Evolutionary conservation across 192 early-diverging fungal species (phyloP).

Genomic region (Spinellus fusiger): DNA sequence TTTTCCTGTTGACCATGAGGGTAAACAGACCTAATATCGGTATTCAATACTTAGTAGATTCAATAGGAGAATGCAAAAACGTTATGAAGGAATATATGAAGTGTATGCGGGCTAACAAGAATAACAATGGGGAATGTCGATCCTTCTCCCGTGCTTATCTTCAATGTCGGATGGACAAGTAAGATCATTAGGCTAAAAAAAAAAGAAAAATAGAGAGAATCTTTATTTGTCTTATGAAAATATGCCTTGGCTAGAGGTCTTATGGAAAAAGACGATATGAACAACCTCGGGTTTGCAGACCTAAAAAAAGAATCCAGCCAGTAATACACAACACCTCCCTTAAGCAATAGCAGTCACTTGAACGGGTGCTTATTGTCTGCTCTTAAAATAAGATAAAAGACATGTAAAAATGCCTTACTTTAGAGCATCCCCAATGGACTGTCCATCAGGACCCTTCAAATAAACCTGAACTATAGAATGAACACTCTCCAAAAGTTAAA

Average conservation of each 20-base stretch:
- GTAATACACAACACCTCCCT: neutral
- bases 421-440: too few relatives aligned
- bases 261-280: conserved; percentile 62
- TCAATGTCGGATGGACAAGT: conserved; percentile 89
- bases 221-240: neutral
- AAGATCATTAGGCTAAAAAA: conserved; percentile 17
- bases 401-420: too few relatives aligned
- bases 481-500: too few relatives aligned
- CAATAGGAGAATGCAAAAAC: conserved; percentile 68
- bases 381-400: too few relatives aligned
- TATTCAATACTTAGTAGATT: neutral
- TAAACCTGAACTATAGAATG: too few relatives aligned
- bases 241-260: conserved; percentile 45
- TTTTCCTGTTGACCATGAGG: conserved; percentile 86
- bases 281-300: conserved; percentile 65
- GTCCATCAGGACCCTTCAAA: too few relatives aligned
- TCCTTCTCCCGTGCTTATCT: conserved; percentile 74
- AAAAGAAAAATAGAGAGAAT: neutral
- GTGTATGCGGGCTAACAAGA: conserved; percentile 70
- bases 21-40: conserved; percentile 18
- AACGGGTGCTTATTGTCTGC: too few relatives aligned
- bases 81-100: conserved; percentile 76
- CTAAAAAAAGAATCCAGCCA: conserved; percentile 15
- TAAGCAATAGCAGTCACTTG: too few relatives aligned
- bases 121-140: conserved; percentile 66